A percentile compares a stretch with the other conserved stretches of the same genome.
phyloP scores from a whole-genome alignment of 441 rosid species.

The Populus hybrid region DNA sequence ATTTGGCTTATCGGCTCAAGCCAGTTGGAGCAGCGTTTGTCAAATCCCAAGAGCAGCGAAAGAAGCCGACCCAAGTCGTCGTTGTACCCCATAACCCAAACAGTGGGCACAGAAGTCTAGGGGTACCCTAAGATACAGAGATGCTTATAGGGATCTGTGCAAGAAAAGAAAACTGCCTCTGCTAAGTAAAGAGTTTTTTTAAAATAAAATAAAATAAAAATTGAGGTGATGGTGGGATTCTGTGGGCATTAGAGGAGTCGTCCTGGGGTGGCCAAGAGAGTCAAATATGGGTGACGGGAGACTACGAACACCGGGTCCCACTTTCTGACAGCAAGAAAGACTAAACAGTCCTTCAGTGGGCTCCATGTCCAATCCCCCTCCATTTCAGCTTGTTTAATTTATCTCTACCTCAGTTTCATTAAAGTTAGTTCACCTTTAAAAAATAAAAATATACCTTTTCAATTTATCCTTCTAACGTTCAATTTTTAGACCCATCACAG shows the following conservation, averaged over 20 bases:
- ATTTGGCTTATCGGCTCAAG: slow-evolving; percentile 16
- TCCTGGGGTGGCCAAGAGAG: not conserved
- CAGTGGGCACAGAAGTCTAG: slow-evolving; percentile 31
- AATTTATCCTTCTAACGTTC: not conserved
- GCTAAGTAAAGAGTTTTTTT: not conserved
- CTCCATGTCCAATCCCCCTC: not conserved
- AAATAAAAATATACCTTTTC: not conserved
- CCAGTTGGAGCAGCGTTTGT: not conserved
- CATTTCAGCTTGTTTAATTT: not conserved
- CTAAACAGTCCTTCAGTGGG: not conserved
- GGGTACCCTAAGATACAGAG: slow-evolving; percentile 8
- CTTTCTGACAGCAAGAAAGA: not conserved
- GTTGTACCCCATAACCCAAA: slow-evolving; percentile 21
- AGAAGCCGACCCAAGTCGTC: not conserved
- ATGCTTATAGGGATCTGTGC: slow-evolving; percentile 33
- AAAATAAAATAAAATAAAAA: not conserved
- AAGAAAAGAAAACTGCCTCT: not conserved
- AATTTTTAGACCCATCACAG: not conserved
- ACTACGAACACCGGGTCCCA: slow-evolving; percentile 3
- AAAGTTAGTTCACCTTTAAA: not conserved
- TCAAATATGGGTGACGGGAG: slow-evolving; percentile 16
- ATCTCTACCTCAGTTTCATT: not conserved
- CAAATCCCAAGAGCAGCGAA: not conserved
- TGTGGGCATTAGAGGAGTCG: not conserved
- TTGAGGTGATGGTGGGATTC: not conserved